Evolutionary conservation across 441 rosid genomes (phyloP), one percentile per base, ranked within the genome.

Genomic region (Dalechampia spathulata): DNA sequence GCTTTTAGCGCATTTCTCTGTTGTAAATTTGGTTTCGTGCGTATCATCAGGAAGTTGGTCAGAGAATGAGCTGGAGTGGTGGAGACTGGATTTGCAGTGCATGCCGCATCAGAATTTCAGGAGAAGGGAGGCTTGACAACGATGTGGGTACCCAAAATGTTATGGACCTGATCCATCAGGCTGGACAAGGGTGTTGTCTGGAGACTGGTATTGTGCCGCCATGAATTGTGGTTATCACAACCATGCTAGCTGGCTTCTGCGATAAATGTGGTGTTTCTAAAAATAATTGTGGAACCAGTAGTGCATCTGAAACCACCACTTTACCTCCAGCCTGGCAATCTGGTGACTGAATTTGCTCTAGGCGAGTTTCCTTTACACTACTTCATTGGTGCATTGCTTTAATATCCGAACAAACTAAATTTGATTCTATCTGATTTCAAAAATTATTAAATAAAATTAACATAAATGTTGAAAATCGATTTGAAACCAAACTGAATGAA

Each of bases 1-100:
- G n/a, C n/a, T n/a, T n/a, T n/a, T n/a, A n/a, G n/a, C n/a, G n/a
- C n/a, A n/a, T n/a, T n/a, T n/a, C n/a, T n/a, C n/a, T n/a, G n/a
- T n/a, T n/a, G n/a, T n/a, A n/a, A n/a, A n/a, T n/a, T n/a, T n/a
- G n/a, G n/a, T n/a, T n/a, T n/a, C n/a, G n/a, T n/a, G n/a, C n/a
- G n/a, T n/a, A n/a, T n/a, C n/a, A n/a, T n/a, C n/a, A n/a, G n/a
- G n/a, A n/a, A n/a, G n/a, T n/a, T n/a, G n/a, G n/a, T n/a, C n/a
- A 41, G n/a, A n/a, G 60, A 63, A 71, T 92, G 96, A 88, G 78
- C 76, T 83, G 86, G 88, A 45, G 78, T 17, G 90, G 86, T 75
- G 96, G 96, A 78, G 99, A 92, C 53, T 92, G 99, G 99, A 52
- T 86, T 69, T 92, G 99, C 22, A 81, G 67, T 1, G 96, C 87